Percentiles rank a stretch among this genome's conserved stretches.
phyloP scores from a whole-genome alignment of 495 filamentous ascomycete species.

The Aspergillus haitiensis region DNA sequence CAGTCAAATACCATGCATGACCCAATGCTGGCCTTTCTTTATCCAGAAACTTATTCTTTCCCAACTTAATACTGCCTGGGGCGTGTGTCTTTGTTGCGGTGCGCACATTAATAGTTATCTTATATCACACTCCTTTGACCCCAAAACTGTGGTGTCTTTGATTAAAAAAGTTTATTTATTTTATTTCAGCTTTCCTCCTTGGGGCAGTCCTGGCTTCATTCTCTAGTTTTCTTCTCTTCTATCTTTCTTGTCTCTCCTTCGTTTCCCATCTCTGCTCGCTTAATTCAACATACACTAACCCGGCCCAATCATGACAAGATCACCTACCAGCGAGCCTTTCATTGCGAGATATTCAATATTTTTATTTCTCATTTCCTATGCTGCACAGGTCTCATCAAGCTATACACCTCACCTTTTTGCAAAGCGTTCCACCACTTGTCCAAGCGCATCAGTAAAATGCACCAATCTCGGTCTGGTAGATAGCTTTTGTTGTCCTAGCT shows the following conservation, averaged over 20 bases:
- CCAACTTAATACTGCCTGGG: neutral
- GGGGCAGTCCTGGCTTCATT: neutral
- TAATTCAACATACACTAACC: no score
- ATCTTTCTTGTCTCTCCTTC: neutral
- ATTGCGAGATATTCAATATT: conserved; percentile 20
- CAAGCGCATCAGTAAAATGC: conserved; percentile 52
- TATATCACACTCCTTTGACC: conserved; percentile 1
- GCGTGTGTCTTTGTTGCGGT: neutral
- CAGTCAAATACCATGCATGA: conserved; percentile 17
- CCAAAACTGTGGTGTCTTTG: neutral
- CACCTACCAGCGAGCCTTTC: neutral
- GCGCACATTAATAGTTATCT: neutral
- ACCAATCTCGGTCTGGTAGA: conserved; percentile 55
- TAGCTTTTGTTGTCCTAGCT: conserved; percentile 72
- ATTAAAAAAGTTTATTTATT: neutral
- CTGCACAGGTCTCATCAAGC: conserved; percentile 30
- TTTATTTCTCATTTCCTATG: conserved; percentile 29
- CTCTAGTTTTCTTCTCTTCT: neutral
- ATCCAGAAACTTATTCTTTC: neutral
- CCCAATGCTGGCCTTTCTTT: neutral
- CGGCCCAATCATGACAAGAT: neutral
- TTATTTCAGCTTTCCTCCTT: neutral
- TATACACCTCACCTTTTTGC: conserved; percentile 34
- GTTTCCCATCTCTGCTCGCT: neutral
- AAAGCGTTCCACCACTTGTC: conserved; percentile 45